These are phyloP conservation scores for Pythium insidiosum DNA, from an alignment of 352 stramenopile species.

Conservation along the genomic window DNA sequence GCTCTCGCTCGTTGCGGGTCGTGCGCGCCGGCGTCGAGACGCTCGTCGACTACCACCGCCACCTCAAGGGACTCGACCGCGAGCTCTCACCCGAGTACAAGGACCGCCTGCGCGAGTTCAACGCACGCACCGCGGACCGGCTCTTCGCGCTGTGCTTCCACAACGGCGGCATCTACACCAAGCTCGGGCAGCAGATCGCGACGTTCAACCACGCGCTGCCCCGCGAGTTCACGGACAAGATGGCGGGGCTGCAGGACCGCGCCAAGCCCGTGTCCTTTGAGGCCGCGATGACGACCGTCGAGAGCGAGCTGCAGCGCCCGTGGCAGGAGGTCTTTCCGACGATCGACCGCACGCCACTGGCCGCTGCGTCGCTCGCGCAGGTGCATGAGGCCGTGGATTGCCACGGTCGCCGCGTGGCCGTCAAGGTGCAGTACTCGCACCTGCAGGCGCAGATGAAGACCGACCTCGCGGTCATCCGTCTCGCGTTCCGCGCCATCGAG, in stretches of 20 bases:
- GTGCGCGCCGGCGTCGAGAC: conserved; percentile 32
- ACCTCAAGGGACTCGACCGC: conserved; percentile 36
- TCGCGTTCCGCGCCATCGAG: conserved; percentile 46
- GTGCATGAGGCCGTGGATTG: conserved; percentile 91
- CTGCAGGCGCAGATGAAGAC: conserved; percentile 71
- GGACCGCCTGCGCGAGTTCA: conserved; percentile 43
- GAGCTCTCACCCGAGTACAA: conserved; percentile 52
- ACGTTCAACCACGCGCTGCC: conserved; percentile 96
- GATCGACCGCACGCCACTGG: conserved; percentile 92
- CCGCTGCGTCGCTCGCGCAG: conserved; percentile 93
- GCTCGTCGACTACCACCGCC: conserved; percentile 39
- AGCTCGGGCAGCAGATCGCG: conserved; percentile 95
- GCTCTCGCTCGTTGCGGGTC: conserved; percentile 52
- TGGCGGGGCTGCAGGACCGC: conserved; percentile 90
- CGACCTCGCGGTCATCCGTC: conserved; percentile 70
- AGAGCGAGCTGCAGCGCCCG: conserved; percentile 48
- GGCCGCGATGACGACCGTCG: conserved; percentile 33
- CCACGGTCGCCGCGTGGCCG: conserved; percentile 84
- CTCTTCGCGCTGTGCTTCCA: conserved; percentile 87
- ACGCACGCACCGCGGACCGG: conserved; percentile 78
- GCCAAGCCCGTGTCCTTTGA: conserved; percentile 71
- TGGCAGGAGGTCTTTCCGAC: conserved; percentile 84
- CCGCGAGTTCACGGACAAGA: conserved; percentile 88
- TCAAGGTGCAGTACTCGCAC: conserved; percentile 95
- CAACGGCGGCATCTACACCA: conserved; percentile 97